These are phyloP conservation scores for Pseudopyricularia javanii DNA, from an alignment of 2,329 filamentous ascomycete genomes.

Conservation along the genomic window DNA sequence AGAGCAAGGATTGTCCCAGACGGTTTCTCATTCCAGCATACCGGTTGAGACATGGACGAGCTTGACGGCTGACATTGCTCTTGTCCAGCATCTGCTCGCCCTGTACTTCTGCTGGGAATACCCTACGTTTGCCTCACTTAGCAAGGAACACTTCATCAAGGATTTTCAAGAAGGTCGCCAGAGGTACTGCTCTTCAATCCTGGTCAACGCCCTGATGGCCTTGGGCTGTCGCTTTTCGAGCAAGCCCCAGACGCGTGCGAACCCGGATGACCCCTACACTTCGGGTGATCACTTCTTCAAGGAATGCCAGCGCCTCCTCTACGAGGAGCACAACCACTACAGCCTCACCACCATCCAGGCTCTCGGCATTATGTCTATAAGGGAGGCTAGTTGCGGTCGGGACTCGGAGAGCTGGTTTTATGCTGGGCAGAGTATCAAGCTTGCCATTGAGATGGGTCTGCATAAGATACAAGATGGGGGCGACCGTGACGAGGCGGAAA, in stretches of 20 bases:
- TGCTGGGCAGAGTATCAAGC: slow-evolving; percentile 57
- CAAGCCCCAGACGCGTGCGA: slow-evolving; percentile 48
- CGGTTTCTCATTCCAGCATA: slow-evolving; percentile 28
- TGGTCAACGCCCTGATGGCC: slow-evolving; percentile 54
- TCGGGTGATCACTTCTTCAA: slow-evolving; percentile 66
- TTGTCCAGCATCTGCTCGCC: slow-evolving; percentile 51
- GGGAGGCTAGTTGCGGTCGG: slow-evolving; percentile 60
- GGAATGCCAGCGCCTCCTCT: slow-evolving; percentile 50
- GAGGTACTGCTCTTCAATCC: slow-evolving; percentile 55
- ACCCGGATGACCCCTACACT: slow-evolving; percentile 47
- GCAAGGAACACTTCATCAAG: slow-evolving; percentile 56
- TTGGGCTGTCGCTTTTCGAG: slow-evolving; percentile 58
- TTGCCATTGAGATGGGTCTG: slow-evolving; percentile 61
- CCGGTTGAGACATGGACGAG: slow-evolving; percentile 43
- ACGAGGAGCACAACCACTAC: slow-evolving; percentile 44
- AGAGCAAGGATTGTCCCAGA: slow-evolving; percentile 36
- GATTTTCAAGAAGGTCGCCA: slow-evolving; percentile 49
- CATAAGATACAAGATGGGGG: slow-evolving; percentile 36
- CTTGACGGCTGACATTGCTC: slow-evolving; percentile 41
- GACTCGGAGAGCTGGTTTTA: slow-evolving; percentile 65
- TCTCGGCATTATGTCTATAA: slow-evolving; percentile 62
- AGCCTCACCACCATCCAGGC: slow-evolving; percentile 62
- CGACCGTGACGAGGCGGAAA: slow-evolving; percentile 34
- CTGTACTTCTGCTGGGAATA: slow-evolving; percentile 69
- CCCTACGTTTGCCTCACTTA: slow-evolving; percentile 61